phyloP scores from a whole-genome alignment of 1,284 basidiomycete species.

The Cerioporus squamosus region DNA sequence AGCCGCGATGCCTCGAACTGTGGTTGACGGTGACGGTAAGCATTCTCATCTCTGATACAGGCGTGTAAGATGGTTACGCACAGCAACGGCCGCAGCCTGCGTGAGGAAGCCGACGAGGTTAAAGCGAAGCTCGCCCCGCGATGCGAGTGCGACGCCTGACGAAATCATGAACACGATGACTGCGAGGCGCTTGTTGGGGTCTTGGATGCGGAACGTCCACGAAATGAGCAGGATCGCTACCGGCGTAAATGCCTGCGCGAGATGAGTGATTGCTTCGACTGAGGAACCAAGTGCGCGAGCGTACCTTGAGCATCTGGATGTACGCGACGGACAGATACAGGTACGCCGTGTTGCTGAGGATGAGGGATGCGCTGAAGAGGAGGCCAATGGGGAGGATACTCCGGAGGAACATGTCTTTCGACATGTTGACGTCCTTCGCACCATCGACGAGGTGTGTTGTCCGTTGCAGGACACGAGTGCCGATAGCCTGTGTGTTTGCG shows the following conservation, averaged over 20 bases:
- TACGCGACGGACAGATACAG: slow-evolving; percentile 91
- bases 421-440: slow-evolving; percentile 86
- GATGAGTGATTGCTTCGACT: background rate
- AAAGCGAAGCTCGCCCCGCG: slow-evolving; percentile 87
- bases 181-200: slow-evolving; percentile 82
- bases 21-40: slow-evolving; percentile 8
- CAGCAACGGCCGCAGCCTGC: slow-evolving; percentile 81
- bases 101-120: slow-evolving; percentile 87
- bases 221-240: slow-evolving; percentile 96
- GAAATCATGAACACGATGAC: slow-evolving; percentile 94
- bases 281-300: slow-evolving; percentile 9
- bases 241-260: slow-evolving; percentile 86
- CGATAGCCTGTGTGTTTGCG: slow-evolving; percentile 63
- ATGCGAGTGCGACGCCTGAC: slow-evolving; percentile 85
- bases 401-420: slow-evolving; percentile 79
- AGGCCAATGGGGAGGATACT: slow-evolving; percentile 94
- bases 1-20: slow-evolving; percentile 89
- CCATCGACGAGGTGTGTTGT: slow-evolving; percentile 92
- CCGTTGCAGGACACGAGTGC: slow-evolving; percentile 87
- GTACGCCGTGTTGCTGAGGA: slow-evolving; percentile 94
- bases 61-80: slow-evolving; percentile 29
- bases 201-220: slow-evolving; percentile 88
- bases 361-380: slow-evolving; percentile 91
- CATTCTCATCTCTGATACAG: slow-evolving; percentile 35
- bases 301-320: slow-evolving; percentile 97